Evolutionary conservation across 106 monocot genomes (phyloP).

Genomic region (Dendrobium chrysotoxum): DNA sequence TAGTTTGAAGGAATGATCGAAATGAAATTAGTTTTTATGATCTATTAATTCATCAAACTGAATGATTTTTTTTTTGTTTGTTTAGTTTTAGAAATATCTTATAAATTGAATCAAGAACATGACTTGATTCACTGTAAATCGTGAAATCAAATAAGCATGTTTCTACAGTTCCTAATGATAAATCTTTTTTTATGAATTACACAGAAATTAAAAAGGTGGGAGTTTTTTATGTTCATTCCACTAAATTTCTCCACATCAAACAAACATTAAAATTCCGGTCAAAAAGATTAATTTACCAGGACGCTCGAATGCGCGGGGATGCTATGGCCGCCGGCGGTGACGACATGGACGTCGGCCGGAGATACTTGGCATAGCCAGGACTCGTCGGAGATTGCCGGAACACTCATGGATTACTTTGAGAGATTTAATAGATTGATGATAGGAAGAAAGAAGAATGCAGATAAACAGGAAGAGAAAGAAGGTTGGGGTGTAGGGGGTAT

Average conservation of each 20-base stretch:
- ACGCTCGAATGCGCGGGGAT: conserved; percentile 48
- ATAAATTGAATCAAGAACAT: too few species aligned
- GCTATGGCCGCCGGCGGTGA: conserved; percentile 43
- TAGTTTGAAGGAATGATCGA: neutral
- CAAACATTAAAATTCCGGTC: too few species aligned
- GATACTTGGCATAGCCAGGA: neutral
- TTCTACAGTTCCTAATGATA: too few species aligned
- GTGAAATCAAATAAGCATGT: too few species aligned
- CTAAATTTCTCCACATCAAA: too few species aligned
- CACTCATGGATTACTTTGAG: neutral
- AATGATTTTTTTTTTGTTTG: neutral
- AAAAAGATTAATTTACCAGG: conserved; percentile 21
- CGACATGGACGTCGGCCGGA: conserved; percentile 11
- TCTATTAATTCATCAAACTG: too few species aligned
- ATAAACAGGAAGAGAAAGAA: neutral
- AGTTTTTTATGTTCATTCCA: too few species aligned
- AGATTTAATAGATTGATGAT: neutral
- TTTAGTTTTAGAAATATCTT: too few species aligned
- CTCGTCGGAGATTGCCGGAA: neutral
- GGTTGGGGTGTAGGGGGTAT: neutral
- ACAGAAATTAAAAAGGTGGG: too few species aligned
- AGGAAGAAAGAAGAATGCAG: neutral
- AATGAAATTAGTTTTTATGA: too few species aligned
- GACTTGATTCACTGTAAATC: too few species aligned
- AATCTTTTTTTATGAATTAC: too few species aligned